Evolutionary conservation across 2,329 filamentous ascomycete genomes (phyloP).

Genomic region (Thelonectria discophora): DNA sequence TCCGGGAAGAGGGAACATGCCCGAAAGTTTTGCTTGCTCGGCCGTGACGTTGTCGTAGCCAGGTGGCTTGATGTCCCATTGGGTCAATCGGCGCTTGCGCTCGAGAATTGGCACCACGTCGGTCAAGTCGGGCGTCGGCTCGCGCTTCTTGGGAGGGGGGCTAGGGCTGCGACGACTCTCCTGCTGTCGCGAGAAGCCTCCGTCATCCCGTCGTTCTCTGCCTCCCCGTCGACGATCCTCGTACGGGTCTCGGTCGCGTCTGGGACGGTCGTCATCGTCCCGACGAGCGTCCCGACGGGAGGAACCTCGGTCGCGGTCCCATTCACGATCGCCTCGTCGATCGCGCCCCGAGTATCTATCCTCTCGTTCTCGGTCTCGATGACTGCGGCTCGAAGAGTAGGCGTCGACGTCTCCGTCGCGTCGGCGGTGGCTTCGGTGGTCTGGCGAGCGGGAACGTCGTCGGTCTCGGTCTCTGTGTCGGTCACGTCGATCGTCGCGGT

Average conservation of each 20-base stretch:
- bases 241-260: slow-evolving; percentile 65
- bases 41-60: slow-evolving; percentile 98
- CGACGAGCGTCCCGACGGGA: slow-evolving; percentile 69
- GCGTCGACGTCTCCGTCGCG: slow-evolving; percentile 83
- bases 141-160: slow-evolving; percentile 87
- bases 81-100: slow-evolving; percentile 90
- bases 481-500: slow-evolving; percentile 44
- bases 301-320: slow-evolving; percentile 74
- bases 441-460: slow-evolving; percentile 87
- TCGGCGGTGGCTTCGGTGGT: slow-evolving; percentile 72
- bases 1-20: slow-evolving; percentile 98
- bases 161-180: slow-evolving; percentile 77
- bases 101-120: slow-evolving; percentile 83
- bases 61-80: slow-evolving; percentile 99
- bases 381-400: slow-evolving; percentile 92
- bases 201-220: slow-evolving; percentile 53
- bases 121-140: slow-evolving; percentile 94
- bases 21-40: slow-evolving; percentile 97
- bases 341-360: slow-evolving; percentile 84
- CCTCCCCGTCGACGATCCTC: slow-evolving; percentile 63
- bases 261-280: slow-evolving; percentile 68
- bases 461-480: slow-evolving; percentile 52
- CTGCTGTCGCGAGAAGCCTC: slow-evolving; percentile 52
- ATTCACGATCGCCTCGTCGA: slow-evolving; percentile 75
- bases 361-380: slow-evolving; percentile 92